Conservation (phyloP, 75 land plant genomes). For the Pseudotsuga menziesii region DNA sequence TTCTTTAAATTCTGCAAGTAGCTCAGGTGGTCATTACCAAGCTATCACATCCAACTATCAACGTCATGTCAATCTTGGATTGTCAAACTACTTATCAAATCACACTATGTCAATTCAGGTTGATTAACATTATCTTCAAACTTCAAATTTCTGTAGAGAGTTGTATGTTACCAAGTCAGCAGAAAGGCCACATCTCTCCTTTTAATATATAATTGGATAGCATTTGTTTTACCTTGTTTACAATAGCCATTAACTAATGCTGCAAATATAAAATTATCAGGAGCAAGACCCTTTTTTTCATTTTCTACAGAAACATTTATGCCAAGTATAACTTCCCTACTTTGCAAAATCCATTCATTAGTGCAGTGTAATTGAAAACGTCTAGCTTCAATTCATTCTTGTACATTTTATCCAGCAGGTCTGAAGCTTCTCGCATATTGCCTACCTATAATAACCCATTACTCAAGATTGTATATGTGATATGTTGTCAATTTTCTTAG, state of each 20-base stretch:
- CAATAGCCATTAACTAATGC: conserved; percentile 29
- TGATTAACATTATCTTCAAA: too few relatives aligned
- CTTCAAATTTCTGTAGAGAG: too few relatives aligned
- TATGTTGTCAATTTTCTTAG: conserved; percentile 24
- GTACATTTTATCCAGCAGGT: conserved; percentile 38
- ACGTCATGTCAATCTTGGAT: too few relatives aligned
- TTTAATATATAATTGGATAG: conserved; percentile 21
- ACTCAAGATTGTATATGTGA: conserved; percentile 38
- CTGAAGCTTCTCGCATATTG: conserved; percentile 29
- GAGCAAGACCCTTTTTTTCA: conserved; percentile 25
- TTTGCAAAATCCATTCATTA: conserved; percentile 45
- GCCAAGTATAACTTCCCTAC: conserved; percentile 17
- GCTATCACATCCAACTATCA: too few relatives aligned
- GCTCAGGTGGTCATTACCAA: too few relatives aligned
- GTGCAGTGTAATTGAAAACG: conserved; percentile 44
- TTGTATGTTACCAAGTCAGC: conserved; percentile 26
- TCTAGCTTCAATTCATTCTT: conserved; percentile 21
- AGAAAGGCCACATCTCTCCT: conserved; percentile 21
- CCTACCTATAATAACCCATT: conserved; percentile 52
- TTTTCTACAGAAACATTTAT: conserved; percentile 24
- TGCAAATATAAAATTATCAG: conserved; percentile 19
- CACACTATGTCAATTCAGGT: too few relatives aligned
- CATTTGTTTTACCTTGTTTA: conserved; percentile 33
- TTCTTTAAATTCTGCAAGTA: too few relatives aligned
- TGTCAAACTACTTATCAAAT: too few relatives aligned